Base-by-base conservation (phyloP, 2,329 filamentous ascomycete species). In the Penicillium sp. region DNA sequence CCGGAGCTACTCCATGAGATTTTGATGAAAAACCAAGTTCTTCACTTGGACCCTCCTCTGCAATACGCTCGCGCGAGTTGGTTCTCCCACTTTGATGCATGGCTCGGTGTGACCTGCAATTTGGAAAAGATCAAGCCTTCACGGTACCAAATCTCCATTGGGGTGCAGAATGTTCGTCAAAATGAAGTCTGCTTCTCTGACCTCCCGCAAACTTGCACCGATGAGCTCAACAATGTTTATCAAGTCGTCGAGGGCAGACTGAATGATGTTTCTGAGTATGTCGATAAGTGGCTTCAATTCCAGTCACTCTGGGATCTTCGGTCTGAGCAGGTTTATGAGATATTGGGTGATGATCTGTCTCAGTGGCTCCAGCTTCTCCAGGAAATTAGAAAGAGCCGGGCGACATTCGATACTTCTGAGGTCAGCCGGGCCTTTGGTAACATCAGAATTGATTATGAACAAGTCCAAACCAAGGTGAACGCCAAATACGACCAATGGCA, bases 401-500 rank as follows among this genome's bases (percentile, higher is more conserved):
- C 89, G 35, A 99, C 95, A 0, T 99, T 99, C 63, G 93, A 99
- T 66, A 99, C 92, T 1, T 95, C 92, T 8, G 93, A 96, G 67
- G 89, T 95, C 57, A 93, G 87, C 69, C 87, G 88, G 33, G 87
- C 87, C 1, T 99, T 99, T 66, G 93, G 93, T 4, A 92, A 95
- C 69, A 84, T 97, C 46, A 89, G 87, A 3, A 90, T 99, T 64
- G 92, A 99, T 68, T 99, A 99, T 64, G 93, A 97, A 63, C 95
- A 99, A 70, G 93, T 99, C 0, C 95, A 99, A 71, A 89, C 92
- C 49, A 96, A 95, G 72, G 93, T 99, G 69, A 99, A 97, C 64
- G 89, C 90, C 62, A 99, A 97, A 70, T 99, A 99, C 67, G 95
- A 99, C 66, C 92, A 97, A 69, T 99, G 95, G 93, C 93, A 99